phyloP scores from a whole-genome alignment of 1,284 basidiomycete species.

The Malassezia caprae region DNA sequence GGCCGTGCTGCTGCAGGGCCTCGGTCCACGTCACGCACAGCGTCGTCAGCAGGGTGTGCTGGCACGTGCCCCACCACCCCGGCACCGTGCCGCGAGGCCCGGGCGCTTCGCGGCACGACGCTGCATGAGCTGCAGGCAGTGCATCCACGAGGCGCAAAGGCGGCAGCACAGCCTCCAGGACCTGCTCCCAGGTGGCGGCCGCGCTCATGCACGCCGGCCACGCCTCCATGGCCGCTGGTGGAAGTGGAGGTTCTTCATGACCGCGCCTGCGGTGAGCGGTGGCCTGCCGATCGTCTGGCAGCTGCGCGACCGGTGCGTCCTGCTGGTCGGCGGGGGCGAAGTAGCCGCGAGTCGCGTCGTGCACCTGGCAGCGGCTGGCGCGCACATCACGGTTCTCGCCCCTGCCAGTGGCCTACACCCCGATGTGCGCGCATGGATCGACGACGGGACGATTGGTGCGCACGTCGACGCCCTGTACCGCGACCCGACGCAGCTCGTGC shows the following conservation, averaged over 20 bases:
- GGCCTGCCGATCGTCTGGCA: constrained; percentile 79
- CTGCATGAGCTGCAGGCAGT: neutral
- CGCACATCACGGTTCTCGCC: constrained; percentile 40
- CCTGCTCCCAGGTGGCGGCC: constrained; percentile 1
- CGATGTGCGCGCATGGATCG: constrained; percentile 40
- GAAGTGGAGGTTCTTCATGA: neutral
- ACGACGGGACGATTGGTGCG: constrained; percentile 25
- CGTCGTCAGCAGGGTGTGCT: constrained; percentile 8
- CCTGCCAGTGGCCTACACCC: constrained; percentile 34
- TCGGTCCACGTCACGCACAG: constrained; percentile 11
- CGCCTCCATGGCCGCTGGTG: neutral
- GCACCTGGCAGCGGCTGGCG: constrained; percentile 44
- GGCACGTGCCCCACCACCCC: constrained; percentile 13
- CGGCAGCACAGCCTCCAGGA: neutral
- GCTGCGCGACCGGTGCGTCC: constrained; percentile 66
- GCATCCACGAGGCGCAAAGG: constrained; percentile 2
- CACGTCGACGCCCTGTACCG: constrained; percentile 48
- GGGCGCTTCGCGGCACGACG: neutral
- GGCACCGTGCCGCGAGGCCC: neutral
- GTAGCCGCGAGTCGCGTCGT: constrained; percentile 60
- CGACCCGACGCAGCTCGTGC: constrained; percentile 28
- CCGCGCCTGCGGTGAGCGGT: constrained; percentile 50
- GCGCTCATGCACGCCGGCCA: neutral
- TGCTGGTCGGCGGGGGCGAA: constrained; percentile 79
- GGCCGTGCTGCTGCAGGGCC: neutral